phyloP scores from a whole-genome alignment of 495 filamentous ascomycete species.

The Lineolata rhizophorae region DNA sequence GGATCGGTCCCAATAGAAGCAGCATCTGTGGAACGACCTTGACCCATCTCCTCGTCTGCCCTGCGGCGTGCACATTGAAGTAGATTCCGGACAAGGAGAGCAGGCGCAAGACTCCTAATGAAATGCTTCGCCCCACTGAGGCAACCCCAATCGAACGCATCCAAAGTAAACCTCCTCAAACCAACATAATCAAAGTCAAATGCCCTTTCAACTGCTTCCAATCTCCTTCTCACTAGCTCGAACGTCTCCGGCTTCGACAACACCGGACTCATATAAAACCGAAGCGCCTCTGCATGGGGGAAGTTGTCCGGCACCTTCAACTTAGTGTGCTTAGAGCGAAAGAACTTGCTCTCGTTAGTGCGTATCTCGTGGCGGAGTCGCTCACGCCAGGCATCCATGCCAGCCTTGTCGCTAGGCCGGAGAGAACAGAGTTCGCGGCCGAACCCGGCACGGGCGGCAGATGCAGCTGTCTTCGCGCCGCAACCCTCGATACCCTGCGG shows the following conservation, averaged over 20 bases:
- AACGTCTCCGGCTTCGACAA: conserved; percentile 45
- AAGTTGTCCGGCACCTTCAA: conserved; percentile 63
- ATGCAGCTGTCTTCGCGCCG: conserved; percentile 67
- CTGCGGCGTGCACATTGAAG: conserved; percentile 14
- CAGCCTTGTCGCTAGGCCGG: conserved; percentile 15
- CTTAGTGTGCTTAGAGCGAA: conserved; percentile 48
- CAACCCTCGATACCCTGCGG: conserved; percentile 76
- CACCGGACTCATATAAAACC: conserved; percentile 69
- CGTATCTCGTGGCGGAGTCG: conserved; percentile 51
- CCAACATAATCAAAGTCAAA: conserved; percentile 28
- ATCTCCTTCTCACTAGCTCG: conserved; percentile 28
- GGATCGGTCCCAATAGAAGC: conserved; percentile 12
- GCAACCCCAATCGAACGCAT: conserved; percentile 73
- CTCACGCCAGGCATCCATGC: conserved; percentile 48
- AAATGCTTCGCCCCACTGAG: conserved; percentile 64
- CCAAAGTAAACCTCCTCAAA: conserved; percentile 47
- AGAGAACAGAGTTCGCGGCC: conserved; percentile 53
- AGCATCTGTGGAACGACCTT: background rate
- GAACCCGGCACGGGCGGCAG: conserved; percentile 78
- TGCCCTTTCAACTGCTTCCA: background rate
- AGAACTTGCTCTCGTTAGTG: conserved; percentile 69
- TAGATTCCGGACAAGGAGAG: conserved; percentile 46
- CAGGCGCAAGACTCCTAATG: conserved; percentile 59
- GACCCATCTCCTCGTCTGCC: background rate
- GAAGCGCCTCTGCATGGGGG: conserved; percentile 52